Evolutionary conservation across 306 rosid genomes (phyloP), one percentile per base, ranked within the genome.

Genomic region (Adenanthera pavonina): DNA sequence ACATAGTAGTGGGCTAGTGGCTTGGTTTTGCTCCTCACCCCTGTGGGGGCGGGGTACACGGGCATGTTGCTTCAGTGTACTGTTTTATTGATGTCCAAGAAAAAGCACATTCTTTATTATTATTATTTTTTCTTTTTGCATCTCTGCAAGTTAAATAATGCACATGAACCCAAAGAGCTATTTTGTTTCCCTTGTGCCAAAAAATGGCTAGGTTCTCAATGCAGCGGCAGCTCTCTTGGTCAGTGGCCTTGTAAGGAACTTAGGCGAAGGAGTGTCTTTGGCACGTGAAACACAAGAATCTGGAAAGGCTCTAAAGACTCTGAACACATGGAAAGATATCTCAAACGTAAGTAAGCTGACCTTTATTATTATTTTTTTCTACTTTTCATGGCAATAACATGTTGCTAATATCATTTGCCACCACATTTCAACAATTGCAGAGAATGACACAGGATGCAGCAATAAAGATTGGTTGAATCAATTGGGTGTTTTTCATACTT

Each of bases 141-240:
- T n/a, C n/a, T n/a, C n/a, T n/a, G n/a, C n/a, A n/a, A n/a, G n/a
- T n/a, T n/a, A n/a, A n/a, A n/a, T n/a, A 60, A 48, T 62, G 53
- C 6, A 7, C 52, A n/a, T 9, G 56, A 68, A 30, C 64, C 33
- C 15, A 57, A 59, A 52, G 59, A 72, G 33, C 14, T 43, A 46
- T 74, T 86, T 78, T 62, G 25, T 61, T 74, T 65, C n/a, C 59
- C 67, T 8, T 48, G 35, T 75, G 36, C 62, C 66, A 79, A 83
- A 82, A 56, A 65, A 53, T 69, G 74, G 19, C 25, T 75, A 95
- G 99, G 79, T 95, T 84, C 84, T 95, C 56, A 95, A 93, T 84
- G 98, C 99, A 17, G 98, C 93, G 8, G 99, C 97, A 5, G 93
- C 97, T 65, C 92, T 93, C 30, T 51, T 92, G 77, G 98, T 95